Conservation (phyloP, 2,329 filamentous ascomycete species). For the Chaetomium strumarium region DNA sequence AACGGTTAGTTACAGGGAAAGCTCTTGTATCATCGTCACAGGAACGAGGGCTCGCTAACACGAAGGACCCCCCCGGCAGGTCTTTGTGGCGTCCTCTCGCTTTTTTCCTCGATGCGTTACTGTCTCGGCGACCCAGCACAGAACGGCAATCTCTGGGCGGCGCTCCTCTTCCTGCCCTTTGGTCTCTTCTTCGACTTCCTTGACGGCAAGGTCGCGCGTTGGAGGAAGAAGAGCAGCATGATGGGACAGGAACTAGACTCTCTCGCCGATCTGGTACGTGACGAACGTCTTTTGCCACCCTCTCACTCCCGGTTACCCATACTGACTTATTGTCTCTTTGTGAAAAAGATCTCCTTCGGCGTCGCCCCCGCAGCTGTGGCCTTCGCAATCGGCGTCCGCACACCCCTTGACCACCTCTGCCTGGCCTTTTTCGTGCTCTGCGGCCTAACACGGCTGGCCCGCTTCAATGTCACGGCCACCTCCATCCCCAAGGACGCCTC, state of each 20-base stretch:
- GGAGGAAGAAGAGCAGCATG: slow-evolving; percentile 92
- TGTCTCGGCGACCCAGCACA: slow-evolving; percentile 66
- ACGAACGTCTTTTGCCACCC: slow-evolving; percentile 25
- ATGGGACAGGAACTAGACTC: slow-evolving; percentile 99
- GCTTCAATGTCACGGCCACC: slow-evolving; percentile 94
- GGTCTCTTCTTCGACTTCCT: slow-evolving; percentile 97
- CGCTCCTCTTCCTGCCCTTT: slow-evolving; percentile 82
- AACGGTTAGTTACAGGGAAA: slow-evolving; percentile 49
- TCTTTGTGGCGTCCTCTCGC: slow-evolving; percentile 87
- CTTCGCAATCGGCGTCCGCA: slow-evolving; percentile 84
- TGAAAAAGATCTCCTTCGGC: slow-evolving; percentile 86
- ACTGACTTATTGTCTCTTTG: neutral
- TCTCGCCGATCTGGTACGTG: slow-evolving; percentile 82
- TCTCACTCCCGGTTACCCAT: neutral
- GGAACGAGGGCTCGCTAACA: too few relatives aligned
- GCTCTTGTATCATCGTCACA: too few relatives aligned
- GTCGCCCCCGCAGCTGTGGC: slow-evolving; percentile 82
- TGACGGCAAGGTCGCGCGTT: slow-evolving; percentile 92
- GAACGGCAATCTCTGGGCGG: slow-evolving; percentile 68
- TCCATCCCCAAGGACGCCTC: slow-evolving; percentile 84
- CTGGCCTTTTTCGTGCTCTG: slow-evolving; percentile 90
- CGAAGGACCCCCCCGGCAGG: slow-evolving; percentile 38
- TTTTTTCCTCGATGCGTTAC: slow-evolving; percentile 93
- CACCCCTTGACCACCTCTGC: slow-evolving; percentile 70
- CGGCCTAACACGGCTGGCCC: slow-evolving; percentile 84